Evolutionary conservation across 2,329 filamentous ascomycete species (phyloP).

Genomic region (Penicillium sp.): DNA sequence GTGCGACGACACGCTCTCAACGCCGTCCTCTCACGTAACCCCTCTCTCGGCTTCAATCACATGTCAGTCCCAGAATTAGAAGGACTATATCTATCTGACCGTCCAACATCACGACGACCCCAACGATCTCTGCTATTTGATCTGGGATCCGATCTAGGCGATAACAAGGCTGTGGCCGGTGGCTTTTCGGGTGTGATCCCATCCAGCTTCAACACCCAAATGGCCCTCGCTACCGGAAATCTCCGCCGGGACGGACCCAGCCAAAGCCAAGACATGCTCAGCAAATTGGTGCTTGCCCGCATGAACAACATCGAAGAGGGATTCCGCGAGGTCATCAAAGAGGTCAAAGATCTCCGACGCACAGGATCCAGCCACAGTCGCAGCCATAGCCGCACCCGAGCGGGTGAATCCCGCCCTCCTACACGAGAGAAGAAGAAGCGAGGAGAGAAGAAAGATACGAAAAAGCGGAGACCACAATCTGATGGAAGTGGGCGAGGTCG

Average conservation of each 20-base stretch:
- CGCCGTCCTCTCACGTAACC: conserved; percentile 55
- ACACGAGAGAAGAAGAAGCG: conserved; percentile 30
- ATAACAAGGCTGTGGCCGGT: conserved; percentile 61
- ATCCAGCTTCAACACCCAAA: conserved; percentile 77
- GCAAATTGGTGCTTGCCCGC: conserved; percentile 76
- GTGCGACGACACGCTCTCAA: conserved; percentile 41
- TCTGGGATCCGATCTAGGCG: conserved; percentile 70
- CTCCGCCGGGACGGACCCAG: conserved; percentile 49
- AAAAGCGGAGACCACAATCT: conserved; percentile 15
- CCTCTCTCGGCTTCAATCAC: conserved; percentile 53
- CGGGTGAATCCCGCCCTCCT: conserved; percentile 25
- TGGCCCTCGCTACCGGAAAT: conserved; percentile 70
- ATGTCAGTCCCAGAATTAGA: conserved; percentile 59
- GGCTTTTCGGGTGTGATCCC: conserved; percentile 65
- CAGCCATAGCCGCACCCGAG: conserved; percentile 30
- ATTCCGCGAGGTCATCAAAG: conserved; percentile 80
- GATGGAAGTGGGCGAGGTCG: conserved; percentile 22
- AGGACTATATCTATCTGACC: conserved; percentile 53
- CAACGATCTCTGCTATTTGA: conserved; percentile 70
- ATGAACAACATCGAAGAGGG: conserved; percentile 95
- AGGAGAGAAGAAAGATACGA: conserved; percentile 26
- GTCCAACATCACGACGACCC: conserved; percentile 35
- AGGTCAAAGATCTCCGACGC: conserved; percentile 66
- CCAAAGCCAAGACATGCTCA: conserved; percentile 70
- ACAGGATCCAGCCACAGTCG: conserved; percentile 37